Evolutionary conservation across 495 filamentous ascomycete species (phyloP), one percentile per base, ranked within the genome.

Genomic region (Glutinoglossum americanum): DNA sequence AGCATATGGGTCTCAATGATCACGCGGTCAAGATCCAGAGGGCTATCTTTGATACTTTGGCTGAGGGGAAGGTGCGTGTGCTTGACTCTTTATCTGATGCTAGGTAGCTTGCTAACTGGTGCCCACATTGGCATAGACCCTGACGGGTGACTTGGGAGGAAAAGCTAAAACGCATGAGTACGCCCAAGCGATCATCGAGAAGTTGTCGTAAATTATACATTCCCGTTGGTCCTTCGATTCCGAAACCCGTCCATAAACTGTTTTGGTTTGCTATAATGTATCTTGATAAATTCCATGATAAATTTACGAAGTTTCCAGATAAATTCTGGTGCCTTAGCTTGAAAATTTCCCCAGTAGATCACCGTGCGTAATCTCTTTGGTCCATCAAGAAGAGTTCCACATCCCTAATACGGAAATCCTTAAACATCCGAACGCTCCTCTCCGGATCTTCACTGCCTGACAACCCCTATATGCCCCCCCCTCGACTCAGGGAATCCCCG

Each of bases 101-200:
- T 11, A 32, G 57, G 7, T 58, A 13, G 25, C 19, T 47, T 60
- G 56, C 62, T 67, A 62, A 65, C 55, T 19, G 33, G 21, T 17
- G 3, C 4, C 30, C 37, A 13, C 37, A 11, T 15, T 39, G 37
- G 25, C 9, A 28, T 65, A 82, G 80, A 68, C 80, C 35, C 78
- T 98, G 68, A 98, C 92, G 26, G 89, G 89, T 64, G 92, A 98
- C 73, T 73, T 98, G 64, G 90, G 92, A 60, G 92, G 92, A 63
- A 94, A 87, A 72, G 74, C 92, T 51, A 90, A 89, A 78, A 98
- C 90, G 62, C 71, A 80, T 70, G 82, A 97, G 73, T 98, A 89
- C 69, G 85, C 92, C 56, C 76, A 77, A 39, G 90, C 92, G 57
- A 94, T 97, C 71, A 55, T 59, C 3, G 21, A 59, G 57, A 54